Conservation (phyloP, 768 basidiomycete species). For the Psilocybe cyanescens region DNA sequence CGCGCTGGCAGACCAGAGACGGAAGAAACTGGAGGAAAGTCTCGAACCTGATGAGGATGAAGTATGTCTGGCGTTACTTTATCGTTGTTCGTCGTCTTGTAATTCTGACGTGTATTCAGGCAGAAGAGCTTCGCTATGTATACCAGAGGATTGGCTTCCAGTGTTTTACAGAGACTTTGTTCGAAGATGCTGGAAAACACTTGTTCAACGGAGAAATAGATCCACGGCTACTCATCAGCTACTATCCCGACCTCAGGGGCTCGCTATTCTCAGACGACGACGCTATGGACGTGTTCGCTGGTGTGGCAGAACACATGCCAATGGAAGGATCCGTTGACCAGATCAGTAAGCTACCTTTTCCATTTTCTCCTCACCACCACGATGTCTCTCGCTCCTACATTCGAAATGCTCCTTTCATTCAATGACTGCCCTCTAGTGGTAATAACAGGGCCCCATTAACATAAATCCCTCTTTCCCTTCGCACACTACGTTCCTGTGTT, state of each 20-base stretch:
- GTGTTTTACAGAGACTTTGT: slow-evolving; percentile 77
- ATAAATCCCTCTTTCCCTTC: slow-evolving; percentile 21
- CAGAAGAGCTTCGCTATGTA: slow-evolving; percentile 75
- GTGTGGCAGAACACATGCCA: slow-evolving; percentile 74
- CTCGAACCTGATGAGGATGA: slow-evolving; percentile 59
- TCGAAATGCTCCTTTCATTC: not conserved
- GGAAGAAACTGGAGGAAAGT: slow-evolving; percentile 57
- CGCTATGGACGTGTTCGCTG: slow-evolving; percentile 71
- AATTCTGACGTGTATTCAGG: slow-evolving; percentile 31
- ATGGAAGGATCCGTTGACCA: slow-evolving; percentile 73
- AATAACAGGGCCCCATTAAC: slow-evolving; percentile 27
- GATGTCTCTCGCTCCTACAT: slow-evolving; percentile 23
- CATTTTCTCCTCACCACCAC: slow-evolving; percentile 27
- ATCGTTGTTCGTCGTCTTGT: not conserved
- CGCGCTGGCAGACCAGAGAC: slow-evolving; percentile 61
- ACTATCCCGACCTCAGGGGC: slow-evolving; percentile 79
- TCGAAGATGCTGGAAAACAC: slow-evolving; percentile 81
- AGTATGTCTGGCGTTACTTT: slow-evolving; percentile 33
- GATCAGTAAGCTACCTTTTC: slow-evolving; percentile 70
- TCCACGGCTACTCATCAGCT: slow-evolving; percentile 79
- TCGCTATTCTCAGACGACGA: slow-evolving; percentile 58
- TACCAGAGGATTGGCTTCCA: slow-evolving; percentile 85
- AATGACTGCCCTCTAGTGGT: slow-evolving; percentile 18
- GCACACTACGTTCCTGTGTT: slow-evolving; percentile 44
- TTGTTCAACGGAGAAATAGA: slow-evolving; percentile 84